phyloP scores from a whole-genome alignment of 176 grass and related monocot genomes.

The Aegilops speltoides region DNA sequence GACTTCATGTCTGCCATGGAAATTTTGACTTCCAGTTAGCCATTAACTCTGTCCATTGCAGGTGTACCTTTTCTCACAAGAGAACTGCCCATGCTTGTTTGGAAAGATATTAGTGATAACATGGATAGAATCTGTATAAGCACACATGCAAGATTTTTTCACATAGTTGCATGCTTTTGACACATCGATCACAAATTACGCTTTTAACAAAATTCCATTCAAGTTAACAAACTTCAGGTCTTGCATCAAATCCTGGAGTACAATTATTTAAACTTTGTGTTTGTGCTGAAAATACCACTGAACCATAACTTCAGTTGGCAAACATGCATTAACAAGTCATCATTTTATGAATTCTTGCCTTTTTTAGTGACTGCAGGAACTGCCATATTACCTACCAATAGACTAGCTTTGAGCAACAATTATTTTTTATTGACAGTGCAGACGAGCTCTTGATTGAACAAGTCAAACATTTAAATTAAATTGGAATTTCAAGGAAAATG shows the following conservation, averaged over 20 bases:
- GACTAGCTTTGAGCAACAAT: not conserved
- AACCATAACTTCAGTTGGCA: not conserved
- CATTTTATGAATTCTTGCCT: not conserved
- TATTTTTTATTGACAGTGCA: not conserved
- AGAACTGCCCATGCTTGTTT: not conserved
- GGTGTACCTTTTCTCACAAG: not conserved
- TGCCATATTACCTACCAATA: not conserved
- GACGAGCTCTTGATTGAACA: not conserved
- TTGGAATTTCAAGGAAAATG: no score
- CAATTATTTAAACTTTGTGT: not conserved
- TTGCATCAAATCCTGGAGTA: not conserved
- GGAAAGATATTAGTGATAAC: not conserved
- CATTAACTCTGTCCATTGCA: not conserved
- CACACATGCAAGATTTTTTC: not conserved
- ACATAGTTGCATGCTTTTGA: not conserved
- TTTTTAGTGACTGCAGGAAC: not conserved
- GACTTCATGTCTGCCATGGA: not conserved
- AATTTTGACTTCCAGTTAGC: not conserved
- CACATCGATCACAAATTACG: no score
- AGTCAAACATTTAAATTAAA: not conserved
- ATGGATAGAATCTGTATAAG: not conserved
- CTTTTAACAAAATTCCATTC: no score
- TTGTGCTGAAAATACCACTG: not conserved
- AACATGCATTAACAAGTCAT: not conserved
- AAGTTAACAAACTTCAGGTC: not conserved